Conservation (phyloP, 495 filamentous ascomycete species). For the Haplographium delicatum region DNA sequence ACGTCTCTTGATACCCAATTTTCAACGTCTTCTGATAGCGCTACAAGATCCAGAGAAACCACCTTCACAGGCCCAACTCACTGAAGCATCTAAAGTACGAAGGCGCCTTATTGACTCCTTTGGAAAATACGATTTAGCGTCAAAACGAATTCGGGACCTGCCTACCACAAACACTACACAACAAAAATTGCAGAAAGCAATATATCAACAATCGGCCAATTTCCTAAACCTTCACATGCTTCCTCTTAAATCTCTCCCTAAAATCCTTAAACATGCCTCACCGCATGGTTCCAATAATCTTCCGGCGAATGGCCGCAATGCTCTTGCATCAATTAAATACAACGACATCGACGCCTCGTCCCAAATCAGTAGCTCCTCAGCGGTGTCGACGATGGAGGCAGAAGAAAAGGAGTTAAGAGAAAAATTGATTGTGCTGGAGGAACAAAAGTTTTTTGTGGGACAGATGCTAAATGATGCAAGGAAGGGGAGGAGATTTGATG, state of each 20-base stretch:
- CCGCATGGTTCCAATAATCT: constrained; percentile 20
- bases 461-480: constrained; percentile 84
- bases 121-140: constrained; percentile 80
- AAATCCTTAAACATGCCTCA: constrained; percentile 64
- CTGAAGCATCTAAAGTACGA: constrained; percentile 84
- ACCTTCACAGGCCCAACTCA: constrained; percentile 67
- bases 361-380: constrained; percentile 50
- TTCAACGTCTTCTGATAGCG: constrained; percentile 70
- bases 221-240: constrained; percentile 93
- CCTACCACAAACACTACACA: constrained; percentile 69
- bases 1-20: constrained; percentile 73
- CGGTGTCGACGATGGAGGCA: constrained; percentile 67
- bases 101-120: constrained; percentile 91
- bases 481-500: constrained; percentile 79
- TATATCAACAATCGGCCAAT: constrained; percentile 75
- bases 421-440: constrained; percentile 82
- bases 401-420: constrained; percentile 87
- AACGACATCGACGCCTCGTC: constrained; percentile 59
- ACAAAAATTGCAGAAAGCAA: constrained; percentile 69
- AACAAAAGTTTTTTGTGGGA: constrained; percentile 86
- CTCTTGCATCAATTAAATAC: constrained; percentile 55
- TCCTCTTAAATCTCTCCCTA: constrained; percentile 79
- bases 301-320: constrained; percentile 27
- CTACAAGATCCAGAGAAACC: constrained; percentile 60
- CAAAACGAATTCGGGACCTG: constrained; percentile 75